Base-by-base conservation (phyloP, 169 alveolate species). In the Theileria sp. region DNA sequence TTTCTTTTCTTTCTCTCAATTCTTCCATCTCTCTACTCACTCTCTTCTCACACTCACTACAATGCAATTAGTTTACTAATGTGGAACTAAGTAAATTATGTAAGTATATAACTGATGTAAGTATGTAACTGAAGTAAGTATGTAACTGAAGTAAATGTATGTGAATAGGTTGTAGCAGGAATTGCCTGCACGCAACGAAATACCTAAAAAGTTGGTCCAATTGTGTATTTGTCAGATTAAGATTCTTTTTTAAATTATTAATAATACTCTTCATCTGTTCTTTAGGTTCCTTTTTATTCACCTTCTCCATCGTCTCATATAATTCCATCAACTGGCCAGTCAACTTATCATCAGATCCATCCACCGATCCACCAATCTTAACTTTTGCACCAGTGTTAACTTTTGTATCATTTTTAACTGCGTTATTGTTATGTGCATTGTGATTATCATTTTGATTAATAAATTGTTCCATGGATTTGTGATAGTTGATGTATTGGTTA, bases 401-500 rank as follows among this genome's bases (percentile, higher is more conserved):
- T 25, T 64, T 19, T 26, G 23, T 76, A 5, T 56, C 79, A 23
- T 74, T 84, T 28, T 56, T 54, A 26, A 75, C 0, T 58, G 73
- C 56, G 36, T 32, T n/a, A n/a, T n/a, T n/a, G n/a, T n/a, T n/a
- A n/a, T n/a, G n/a, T n/a, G n/a, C n/a, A n/a, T n/a, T n/a, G 50
- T 65, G 12, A 32, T 80, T n/a, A n/a, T n/a, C n/a, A 5, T 72
- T 32, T 1, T 73, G 32, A 72, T 76, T 2, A 62, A 28, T 28
- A 32, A 21, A 5, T 5, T 13, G 19, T 64, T 12, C 21, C 1
- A 32, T 32, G 36, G 36, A 32, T 32, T 56, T 56, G 73, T 81
- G 88, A 62, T 81, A 81, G 23, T 75, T 81, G n/a, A 67, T 62
- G 36, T 81, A 81, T 19, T 76, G 28, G 19, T 81, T 79, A 66